Evolutionary conservation across 257 asterid species (phyloP), one percentile per base, ranked within the genome.

Genomic region (Ilex asprella): DNA sequence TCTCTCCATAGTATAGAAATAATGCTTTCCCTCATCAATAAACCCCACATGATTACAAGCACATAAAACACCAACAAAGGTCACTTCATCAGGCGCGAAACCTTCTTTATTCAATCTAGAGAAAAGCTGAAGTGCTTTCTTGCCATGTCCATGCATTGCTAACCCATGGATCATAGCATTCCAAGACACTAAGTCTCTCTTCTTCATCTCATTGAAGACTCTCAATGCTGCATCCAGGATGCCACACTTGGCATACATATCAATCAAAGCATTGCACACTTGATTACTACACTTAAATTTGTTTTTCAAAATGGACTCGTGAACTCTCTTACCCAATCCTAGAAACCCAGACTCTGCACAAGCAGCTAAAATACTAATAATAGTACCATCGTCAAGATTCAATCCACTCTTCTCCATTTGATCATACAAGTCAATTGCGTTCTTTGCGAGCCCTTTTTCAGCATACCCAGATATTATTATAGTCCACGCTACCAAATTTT

Each of bases 171-270:
- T 88, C 96, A 87, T 84, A 21, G 83, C 78, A 68, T 85, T 88
- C 95, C 98, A 91, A 9, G 96, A 76, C 16, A 82, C 79, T n/a
- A 86, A 43, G 69, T 91, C 90, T 73, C 78, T 84, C 16, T 71
- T 70, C 52, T 60, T 46, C 75, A 76, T 79, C 51, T 56, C 76
- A 16, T 84, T 63, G 50, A 91, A 88, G 51, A 77, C 58, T 32
- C 53, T 54, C 75, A 76, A 76, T 3, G 96, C 94, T 62, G 65
- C 64, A 52, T 73, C 74, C 82, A 91, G 74, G 79, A 71, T 66
- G 68, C 95, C 98, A 55, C 92, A 91, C 75, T 91, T 91, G 60
- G 91, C 85, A 71, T 88, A 88, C 96, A 91, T 84, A 75, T 84
- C 90, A 29, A 91, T 72, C 68, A 91, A 65, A 2, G 96, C 91